Percentiles rank a stretch among this genome's conserved stretches.
Evolutionary conservation across 1,284 basidiomycete species (phyloP).

Genomic region (Ceratobasidium sp.): DNA sequence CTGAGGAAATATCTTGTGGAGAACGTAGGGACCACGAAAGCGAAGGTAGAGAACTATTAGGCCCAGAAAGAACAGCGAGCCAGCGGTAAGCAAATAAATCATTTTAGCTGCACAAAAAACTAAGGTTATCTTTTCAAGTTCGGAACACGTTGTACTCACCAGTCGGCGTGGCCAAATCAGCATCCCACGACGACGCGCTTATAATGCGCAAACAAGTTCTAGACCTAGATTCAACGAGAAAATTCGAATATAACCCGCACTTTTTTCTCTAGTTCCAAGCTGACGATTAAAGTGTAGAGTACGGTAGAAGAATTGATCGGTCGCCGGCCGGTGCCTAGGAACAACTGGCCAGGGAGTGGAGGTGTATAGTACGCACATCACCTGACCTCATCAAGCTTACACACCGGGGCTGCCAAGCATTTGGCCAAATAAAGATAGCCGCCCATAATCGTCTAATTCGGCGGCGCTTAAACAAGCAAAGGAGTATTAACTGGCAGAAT

Average conservation of each 20-base stretch:
- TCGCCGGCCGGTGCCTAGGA: constrained; percentile 1
- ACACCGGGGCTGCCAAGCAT: constrained; percentile 7
- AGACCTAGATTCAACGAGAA: background rate
- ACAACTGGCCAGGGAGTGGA: background rate
- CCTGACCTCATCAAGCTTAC: constrained; percentile 16
- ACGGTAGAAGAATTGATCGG: background rate
- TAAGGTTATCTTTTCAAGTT: background rate
- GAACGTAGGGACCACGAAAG: constrained; percentile 41
- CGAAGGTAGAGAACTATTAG: constrained; percentile 14
- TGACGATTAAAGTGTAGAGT: background rate
- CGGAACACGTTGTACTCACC: background rate
- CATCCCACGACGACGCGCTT: background rate
- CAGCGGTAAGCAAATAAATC: constrained; percentile 14
- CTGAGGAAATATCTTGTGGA: constrained; percentile 32
- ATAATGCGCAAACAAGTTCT: background rate
- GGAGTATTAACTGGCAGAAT: too few species aligned
- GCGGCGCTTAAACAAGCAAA: too few species aligned
- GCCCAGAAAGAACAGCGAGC: constrained; percentile 10
- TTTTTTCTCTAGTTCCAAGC: background rate
- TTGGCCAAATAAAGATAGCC: background rate
- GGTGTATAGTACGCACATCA: constrained; percentile 25
- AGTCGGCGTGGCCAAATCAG: constrained; percentile 17
- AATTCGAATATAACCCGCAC: background rate
- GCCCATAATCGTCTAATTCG: too few species aligned
- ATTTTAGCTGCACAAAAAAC: constrained; percentile 27